Evolutionary conservation across 176 grass and related monocot species (phyloP).

Genomic region (Oryza meridionalis): DNA sequence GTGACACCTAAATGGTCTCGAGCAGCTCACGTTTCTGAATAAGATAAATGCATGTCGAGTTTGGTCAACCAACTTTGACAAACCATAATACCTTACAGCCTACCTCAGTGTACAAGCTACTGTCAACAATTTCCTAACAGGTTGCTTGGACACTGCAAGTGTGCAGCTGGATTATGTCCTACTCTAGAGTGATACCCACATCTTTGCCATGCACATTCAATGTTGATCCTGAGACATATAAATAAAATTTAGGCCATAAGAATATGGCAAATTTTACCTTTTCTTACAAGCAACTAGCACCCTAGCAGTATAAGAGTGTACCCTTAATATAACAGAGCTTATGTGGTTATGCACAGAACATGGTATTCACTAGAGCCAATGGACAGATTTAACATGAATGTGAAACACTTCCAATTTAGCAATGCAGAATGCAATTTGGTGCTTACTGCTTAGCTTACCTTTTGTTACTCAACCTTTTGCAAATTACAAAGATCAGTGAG

Average conservation of each 20-base stretch:
- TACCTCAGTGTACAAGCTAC: background rate
- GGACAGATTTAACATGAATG: background rate
- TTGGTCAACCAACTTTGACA: background rate
- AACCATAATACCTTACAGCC: background rate
- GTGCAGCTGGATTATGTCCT: background rate
- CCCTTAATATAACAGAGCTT: slow-evolving; percentile 9
- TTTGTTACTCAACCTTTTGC: background rate
- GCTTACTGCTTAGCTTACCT: background rate
- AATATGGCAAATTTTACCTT: background rate
- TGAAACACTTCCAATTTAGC: background rate
- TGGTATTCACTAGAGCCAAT: background rate
- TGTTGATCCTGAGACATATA: background rate
- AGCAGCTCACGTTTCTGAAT: background rate
- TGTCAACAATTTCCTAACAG: background rate
- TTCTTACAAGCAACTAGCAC: background rate
- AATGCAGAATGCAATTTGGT: background rate
- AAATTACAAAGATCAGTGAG: background rate
- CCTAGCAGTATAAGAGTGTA: background rate
- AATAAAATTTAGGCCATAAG: slow-evolving; percentile 3
- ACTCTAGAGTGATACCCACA: background rate
- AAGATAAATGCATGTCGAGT: background rate
- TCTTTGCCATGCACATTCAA: background rate
- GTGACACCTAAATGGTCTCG: background rate
- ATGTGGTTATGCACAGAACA: background rate
- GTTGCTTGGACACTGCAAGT: background rate